Base-by-base conservation (phyloP, 2,329 filamentous ascomycete species). In the Akanthomyces uredinophilus region DNA sequence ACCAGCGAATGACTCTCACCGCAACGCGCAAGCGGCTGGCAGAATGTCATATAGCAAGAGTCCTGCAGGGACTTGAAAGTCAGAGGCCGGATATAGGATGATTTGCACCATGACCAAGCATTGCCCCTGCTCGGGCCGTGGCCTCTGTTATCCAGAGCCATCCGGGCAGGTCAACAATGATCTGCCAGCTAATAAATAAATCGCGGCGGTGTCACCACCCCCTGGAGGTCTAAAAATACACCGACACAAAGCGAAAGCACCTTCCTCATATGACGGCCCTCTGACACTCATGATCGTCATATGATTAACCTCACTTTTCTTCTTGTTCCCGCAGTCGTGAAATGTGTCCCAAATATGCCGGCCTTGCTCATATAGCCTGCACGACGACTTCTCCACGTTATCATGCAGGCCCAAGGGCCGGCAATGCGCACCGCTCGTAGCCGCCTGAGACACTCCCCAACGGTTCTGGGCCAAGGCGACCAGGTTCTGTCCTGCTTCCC, bases 381-480 rank as follows among this genome's bases (percentile, higher is more conserved):
- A 39, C 20, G 20, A 41, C 35, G 20, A 24, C 50, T 29, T 10
- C 11, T 43, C 20, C 35, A 43, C 32, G 32, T 35, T 35, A 35
- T 35, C 11, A 35, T 35, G 32, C 32, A 35, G 10, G 32, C 32
- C 7, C 32, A 35, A 35, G 7, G 7, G 22, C 53, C 39, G 39
- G 53, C 54, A 46, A 22, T 47, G 41, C 41, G 29, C 20, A 16
- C n/a, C 32, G 18, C 22, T 44, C 22, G 32, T 5, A 29, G 35
- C 24, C 44, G 56, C 55, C 44, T 59, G 56, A 59, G 46, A 59
- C 46, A 59, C 41, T 37, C 46, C 43, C 22, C 44, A 59, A 41
- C 32, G 55, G 22, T 18, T 35, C 32, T 11, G 32, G 32, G 32
- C 32, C 32, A 35, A 11, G 32, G 32, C 27, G 27, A 29, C 27